A percentile compares a stretch with the other conserved stretches of the same genome.
Evolutionary conservation across 2,329 filamentous ascomycete genomes (phyloP).

Genomic region (Clonostachys solani): DNA sequence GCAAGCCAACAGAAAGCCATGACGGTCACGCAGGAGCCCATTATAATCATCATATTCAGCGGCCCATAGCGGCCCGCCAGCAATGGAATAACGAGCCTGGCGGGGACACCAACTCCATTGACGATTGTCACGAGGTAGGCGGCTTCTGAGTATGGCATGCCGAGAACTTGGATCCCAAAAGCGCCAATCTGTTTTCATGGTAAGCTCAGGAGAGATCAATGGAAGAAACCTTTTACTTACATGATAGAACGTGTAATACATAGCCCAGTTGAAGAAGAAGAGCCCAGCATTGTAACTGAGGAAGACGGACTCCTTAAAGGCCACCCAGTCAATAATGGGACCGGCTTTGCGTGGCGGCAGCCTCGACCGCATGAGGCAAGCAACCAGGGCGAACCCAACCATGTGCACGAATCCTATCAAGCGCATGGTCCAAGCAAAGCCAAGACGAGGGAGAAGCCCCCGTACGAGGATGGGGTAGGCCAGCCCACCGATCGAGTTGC

Average conservation of each 20-base stretch:
- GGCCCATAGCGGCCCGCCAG: constrained; percentile 27
- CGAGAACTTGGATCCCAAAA: constrained; percentile 18
- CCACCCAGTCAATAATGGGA: constrained; percentile 21
- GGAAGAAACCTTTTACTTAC: constrained; percentile 22
- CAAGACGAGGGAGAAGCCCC: constrained; percentile 44
- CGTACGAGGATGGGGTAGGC: constrained; percentile 50
- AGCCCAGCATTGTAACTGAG: constrained; percentile 22
- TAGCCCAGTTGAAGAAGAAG: constrained; percentile 24
- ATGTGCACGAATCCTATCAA: neutral
- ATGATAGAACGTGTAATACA: constrained; percentile 39
- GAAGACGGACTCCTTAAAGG: constrained; percentile 27
- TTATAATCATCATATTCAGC: constrained; percentile 18
- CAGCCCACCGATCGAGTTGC: constrained; percentile 48
- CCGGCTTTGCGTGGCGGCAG: neutral
- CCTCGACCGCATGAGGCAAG: neutral
- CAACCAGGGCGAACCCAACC: neutral
- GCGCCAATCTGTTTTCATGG: constrained; percentile 26
- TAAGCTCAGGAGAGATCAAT: constrained; percentile 4
- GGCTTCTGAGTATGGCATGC: constrained; percentile 7
- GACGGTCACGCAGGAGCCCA: constrained; percentile 18
- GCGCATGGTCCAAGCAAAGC: constrained; percentile 59
- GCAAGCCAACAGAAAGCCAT: constrained; percentile 29
- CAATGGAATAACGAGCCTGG: constrained; percentile 17
- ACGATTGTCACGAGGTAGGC: constrained; percentile 30
- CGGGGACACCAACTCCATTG: constrained; percentile 28